Base-by-base conservation (phyloP, 176 grass and related monocot species). In the Eragrostis nindensis region DNA sequence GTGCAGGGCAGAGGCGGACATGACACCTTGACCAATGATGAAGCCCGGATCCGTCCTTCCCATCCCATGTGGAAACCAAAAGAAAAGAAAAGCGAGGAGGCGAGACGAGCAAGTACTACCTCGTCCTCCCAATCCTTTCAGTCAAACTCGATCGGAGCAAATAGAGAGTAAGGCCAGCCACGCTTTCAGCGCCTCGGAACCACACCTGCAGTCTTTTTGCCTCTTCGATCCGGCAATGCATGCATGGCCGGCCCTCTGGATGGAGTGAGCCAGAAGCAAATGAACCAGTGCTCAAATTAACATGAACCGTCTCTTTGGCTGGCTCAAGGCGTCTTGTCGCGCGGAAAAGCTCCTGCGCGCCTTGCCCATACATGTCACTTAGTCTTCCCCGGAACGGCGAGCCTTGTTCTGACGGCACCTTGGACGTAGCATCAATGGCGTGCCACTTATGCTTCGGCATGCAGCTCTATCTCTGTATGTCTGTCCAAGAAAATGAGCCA, bases 231-330 rank as follows among this genome's bases (percentile, higher is more conserved):
- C 14, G 11, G 7, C 21, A 75, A 71, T 40, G 53, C 15, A 21
- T 36, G 32, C 32, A 36, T 36, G 32, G 32, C 32, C n/a, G n/a
- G n/a, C n/a, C n/a, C n/a, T 1, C 32, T 36, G 32, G 40, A 13
- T 83, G 86, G 86, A 88, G 86, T 88, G 13, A 88, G 27, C 44
- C 74, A 73, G 74, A 88, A 88, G 80, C 86, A 48, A 87, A 66
- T 12, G 26, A 50, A 18, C 47, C n/a, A 0, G 1, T 29, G 11
- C 1, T 11, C 22, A 8, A 4, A 36, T n/a, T n/a, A 36, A 36
- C 32, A 36, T 36, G 32, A 2, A 36, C 12, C 30, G 48, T 53
- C 13, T 26, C 47, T 71, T 54, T 46, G 45, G 73, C 47, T 77
- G 57, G 36, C 12, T 14, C 27, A 11, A 6, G 83, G 39, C 29